These are phyloP conservation scores for Puccinia polysora DNA, from an alignment of 1,284 basidiomycete species.

Conservation along the genomic window DNA sequence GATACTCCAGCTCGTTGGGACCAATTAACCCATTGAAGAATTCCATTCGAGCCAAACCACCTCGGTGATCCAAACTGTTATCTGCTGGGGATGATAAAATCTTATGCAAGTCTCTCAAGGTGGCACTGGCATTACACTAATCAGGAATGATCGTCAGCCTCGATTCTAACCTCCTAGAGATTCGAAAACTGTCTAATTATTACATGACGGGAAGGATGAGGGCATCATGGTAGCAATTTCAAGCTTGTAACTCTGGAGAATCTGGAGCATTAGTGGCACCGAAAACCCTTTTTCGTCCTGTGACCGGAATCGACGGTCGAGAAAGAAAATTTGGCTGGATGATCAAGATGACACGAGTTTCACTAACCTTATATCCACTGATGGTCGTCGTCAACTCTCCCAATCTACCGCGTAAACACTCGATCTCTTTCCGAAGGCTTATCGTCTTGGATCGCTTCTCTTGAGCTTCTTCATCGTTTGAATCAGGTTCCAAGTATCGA, in stretches of 20 bases:
- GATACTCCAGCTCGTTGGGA: constrained; percentile 56
- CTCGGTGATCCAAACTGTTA: constrained; percentile 48
- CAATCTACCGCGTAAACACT: constrained; percentile 60
- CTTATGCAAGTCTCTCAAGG: constrained; percentile 55
- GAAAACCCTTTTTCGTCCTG: not conserved
- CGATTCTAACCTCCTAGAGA: no score
- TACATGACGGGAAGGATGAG: no score
- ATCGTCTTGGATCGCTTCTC: constrained; percentile 67
- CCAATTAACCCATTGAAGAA: constrained; percentile 46
- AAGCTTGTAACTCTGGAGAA: not conserved
- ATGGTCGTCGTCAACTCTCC: constrained; percentile 64
- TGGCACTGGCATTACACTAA: constrained; percentile 59
- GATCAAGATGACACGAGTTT: not conserved
- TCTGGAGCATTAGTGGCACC: not conserved
- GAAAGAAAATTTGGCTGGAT: not conserved
- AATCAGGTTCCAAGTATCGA: constrained; percentile 70
- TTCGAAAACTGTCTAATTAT: no score
- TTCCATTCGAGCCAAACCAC: constrained; percentile 45
- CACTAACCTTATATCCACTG: constrained; percentile 57
- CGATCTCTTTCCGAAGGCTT: constrained; percentile 65
- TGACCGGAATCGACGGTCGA: constrained; percentile 4
- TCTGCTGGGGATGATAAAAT: constrained; percentile 27
- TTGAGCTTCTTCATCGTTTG: constrained; percentile 59
- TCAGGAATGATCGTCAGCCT: not conserved
- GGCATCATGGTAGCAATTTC: no score